Evolutionary conservation across 2,329 filamentous ascomycete species (phyloP), one percentile per base, ranked within the genome.

Genomic region (Microdochium bolleyi): DNA sequence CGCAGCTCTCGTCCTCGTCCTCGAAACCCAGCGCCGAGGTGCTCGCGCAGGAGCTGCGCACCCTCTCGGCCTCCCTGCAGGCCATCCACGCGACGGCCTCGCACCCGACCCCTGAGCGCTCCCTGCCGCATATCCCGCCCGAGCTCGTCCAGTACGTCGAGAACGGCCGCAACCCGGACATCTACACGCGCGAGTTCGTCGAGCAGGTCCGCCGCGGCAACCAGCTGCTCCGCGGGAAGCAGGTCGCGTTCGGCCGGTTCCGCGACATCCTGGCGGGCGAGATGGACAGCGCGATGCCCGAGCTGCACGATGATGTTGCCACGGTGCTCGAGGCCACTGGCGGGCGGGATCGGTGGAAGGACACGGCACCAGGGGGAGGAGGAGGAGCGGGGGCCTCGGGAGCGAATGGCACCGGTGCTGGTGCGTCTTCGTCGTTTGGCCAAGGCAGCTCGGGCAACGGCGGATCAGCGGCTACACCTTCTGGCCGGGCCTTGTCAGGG

Each of bases 101-200:
- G 22, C 67, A 69, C 24, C 70, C 71, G 13, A 30, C 44, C 51
- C 21, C 54, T 53, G 27, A 30, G 49, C 52, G 52, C 19, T 56
- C 61, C 22, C 74, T 83, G 41, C 79, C 80, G 3, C 68, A 66
- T 30, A 75, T 85, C 22, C 83, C 83, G 2, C 78, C 77, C 51
- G 83, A 86, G 61, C 76, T 87, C 13, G 74, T 87, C 55, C 74
- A 82, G 62, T 88, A 88, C 70, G 84, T 88, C 61, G 84, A 88
- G 66, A 80, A 82, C 63, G 84, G 84, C 48, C 82, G 84, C 50
- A 88, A 88, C 71, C 84, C 84, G 2, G 84, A 88, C 68, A 87
- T 88, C 60, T 88, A 88, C 73, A 88, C 84, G 52, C 76, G 84
- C 62, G 84, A 88, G 71, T 87, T 88, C 61, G 83, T 87, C 62